Evolutionary conservation across 495 filamentous ascomycete genomes (phyloP).

Genomic region (Cladorrhinum samala): DNA sequence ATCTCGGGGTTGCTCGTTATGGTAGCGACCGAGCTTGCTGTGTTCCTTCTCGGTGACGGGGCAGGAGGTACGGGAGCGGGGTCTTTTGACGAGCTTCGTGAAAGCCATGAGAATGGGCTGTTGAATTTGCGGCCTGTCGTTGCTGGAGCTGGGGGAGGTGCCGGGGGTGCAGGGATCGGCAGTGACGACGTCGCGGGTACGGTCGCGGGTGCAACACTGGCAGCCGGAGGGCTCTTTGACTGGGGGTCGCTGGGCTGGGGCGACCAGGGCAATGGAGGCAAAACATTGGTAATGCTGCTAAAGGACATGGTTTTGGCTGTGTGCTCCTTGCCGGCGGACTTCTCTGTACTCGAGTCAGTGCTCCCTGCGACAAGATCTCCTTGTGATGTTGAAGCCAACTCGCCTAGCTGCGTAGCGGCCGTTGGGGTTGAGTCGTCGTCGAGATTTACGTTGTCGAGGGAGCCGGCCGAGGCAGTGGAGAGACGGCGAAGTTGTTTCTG

Average conservation of each 20-base stretch:
- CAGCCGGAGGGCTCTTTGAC: constrained; percentile 27
- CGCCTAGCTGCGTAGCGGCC: constrained; percentile 10
- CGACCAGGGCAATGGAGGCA: constrained; percentile 53
- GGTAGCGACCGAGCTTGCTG: constrained; percentile 67
- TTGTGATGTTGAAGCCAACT: constrained; percentile 7
- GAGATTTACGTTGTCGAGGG: constrained; percentile 63
- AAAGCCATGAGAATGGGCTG: constrained; percentile 80
- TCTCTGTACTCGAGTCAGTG: constrained; percentile 17
- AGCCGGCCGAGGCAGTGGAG: constrained; percentile 48
- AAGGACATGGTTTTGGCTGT: constrained; percentile 38
- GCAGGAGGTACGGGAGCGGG: constrained; percentile 54
- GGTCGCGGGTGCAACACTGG: constrained; percentile 29
- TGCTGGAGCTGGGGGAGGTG: constrained; percentile 29
- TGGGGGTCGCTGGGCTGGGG: constrained; percentile 35
- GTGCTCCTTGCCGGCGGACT: constrained; percentile 20
- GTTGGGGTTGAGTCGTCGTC: constrained; percentile 41
- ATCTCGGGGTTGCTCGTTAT: constrained; percentile 67
- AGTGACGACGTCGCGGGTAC: constrained; percentile 35
- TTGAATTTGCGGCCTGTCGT: constrained; percentile 58
- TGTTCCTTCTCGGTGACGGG: constrained; percentile 54
- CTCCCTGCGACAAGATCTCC: constrained; percentile 9
- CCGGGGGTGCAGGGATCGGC: constrained; percentile 4
- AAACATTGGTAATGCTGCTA: constrained; percentile 39
- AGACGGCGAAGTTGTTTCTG: constrained; percentile 51
- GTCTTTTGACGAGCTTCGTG: constrained; percentile 58